A percentile compares a stretch with the other conserved stretches of the same genome.
Evolutionary conservation across 768 basidiomycete species (phyloP).

Genomic region (Serendipita indica): DNA sequence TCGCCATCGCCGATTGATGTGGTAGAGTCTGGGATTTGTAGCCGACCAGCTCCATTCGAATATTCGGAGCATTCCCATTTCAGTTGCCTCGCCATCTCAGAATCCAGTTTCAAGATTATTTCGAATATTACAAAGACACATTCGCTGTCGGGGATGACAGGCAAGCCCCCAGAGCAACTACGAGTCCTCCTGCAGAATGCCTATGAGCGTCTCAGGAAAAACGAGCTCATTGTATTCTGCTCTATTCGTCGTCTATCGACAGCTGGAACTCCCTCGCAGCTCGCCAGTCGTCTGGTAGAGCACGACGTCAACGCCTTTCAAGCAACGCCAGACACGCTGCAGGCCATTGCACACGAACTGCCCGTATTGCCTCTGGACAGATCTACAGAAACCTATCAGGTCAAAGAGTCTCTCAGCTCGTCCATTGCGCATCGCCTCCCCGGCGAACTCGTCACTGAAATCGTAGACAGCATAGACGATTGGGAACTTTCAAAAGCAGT

Average conservation of each 20-base stretch:
- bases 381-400: conserved; percentile 18
- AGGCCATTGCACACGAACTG: conserved; percentile 9
- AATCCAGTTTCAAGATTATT: too few species aligned
- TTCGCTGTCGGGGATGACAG: not conserved
- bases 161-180: not conserved
- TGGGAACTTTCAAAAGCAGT: conserved; percentile 76
- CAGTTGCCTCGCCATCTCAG: too few species aligned
- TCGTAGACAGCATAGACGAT: conserved; percentile 63
- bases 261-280: conserved; percentile 44
- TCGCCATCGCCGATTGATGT: not conserved
- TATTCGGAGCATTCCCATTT: too few species aligned
- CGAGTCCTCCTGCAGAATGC: conserved; percentile 35
- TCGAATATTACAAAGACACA: too few species aligned
- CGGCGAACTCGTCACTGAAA: conserved; percentile 59
- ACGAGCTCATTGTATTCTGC: conserved; percentile 63
- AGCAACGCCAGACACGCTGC: not conserved
- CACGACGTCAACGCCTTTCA: conserved; percentile 31
- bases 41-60: not conserved
- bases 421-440: conserved; percentile 34
- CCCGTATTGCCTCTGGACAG: conserved; percentile 15
- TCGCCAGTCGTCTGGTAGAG: conserved; percentile 56
- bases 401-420: conserved; percentile 16
- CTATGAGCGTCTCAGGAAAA: conserved; percentile 48
- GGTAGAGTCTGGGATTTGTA: not conserved
- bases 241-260: conserved; percentile 37